Percentiles rank a stretch among this genome's conserved stretches.
phyloP scores from a whole-genome alignment of 495 filamentous ascomycete species.

The Terfezia claveryi region DNA sequence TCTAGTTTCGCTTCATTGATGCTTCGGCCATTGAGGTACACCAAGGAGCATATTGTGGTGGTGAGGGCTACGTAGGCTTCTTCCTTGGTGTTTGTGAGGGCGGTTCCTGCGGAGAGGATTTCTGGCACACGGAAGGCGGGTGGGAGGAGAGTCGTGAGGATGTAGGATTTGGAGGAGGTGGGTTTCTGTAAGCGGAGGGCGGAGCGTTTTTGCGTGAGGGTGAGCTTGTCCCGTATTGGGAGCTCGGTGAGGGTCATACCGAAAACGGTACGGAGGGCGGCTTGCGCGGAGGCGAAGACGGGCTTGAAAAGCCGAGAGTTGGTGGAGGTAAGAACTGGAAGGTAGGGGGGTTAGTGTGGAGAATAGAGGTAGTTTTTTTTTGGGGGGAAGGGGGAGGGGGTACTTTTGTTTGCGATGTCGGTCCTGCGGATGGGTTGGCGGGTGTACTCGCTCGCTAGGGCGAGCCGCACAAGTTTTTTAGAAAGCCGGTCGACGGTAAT shows the following conservation, averaged over 20 bases:
- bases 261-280: constrained; percentile 39
- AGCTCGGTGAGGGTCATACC: constrained; percentile 77
- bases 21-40: constrained; percentile 46
- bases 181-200: neutral
- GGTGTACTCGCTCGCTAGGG: constrained; percentile 71
- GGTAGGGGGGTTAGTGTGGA: constrained; percentile 33
- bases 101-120: constrained; percentile 39
- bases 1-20: constrained; percentile 51
- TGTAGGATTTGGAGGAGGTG: constrained; percentile 42
- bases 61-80: constrained; percentile 60
- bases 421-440: constrained; percentile 50
- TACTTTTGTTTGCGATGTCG: constrained; percentile 46
- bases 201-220: constrained; percentile 51
- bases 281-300: constrained; percentile 47
- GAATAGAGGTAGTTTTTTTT: constrained; percentile 45
- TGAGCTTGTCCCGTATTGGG: constrained; percentile 56
- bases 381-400: constrained; percentile 32
- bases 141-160: constrained; percentile 51
- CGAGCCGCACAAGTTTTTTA: constrained; percentile 81
- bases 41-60: constrained; percentile 53
- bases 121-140: constrained; percentile 34
- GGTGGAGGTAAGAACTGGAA: constrained; percentile 29
- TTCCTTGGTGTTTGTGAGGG: constrained; percentile 33
- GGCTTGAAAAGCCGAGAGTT: constrained; percentile 40
- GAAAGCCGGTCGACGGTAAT: constrained; percentile 41